A percentile compares a stretch with the other conserved stretches of the same genome.
Evolutionary conservation across 176 grass and related monocot genomes (phyloP).

Genomic region (Cocos nucifera): DNA sequence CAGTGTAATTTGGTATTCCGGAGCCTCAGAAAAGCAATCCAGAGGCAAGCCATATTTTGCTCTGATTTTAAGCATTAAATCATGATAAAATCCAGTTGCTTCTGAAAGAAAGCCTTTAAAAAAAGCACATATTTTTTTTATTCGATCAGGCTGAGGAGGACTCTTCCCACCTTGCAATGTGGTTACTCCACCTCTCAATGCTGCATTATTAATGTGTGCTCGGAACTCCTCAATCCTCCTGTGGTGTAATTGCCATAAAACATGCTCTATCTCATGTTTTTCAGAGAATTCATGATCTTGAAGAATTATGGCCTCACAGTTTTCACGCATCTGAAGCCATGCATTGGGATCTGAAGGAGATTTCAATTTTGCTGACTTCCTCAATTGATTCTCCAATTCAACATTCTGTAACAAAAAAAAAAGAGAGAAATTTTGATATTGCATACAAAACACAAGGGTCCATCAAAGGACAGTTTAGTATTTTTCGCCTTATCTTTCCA

Average conservation of each 20-base stretch:
- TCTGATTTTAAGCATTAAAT: slow-evolving; percentile 78
- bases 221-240: slow-evolving; percentile 95
- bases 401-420: slow-evolving; percentile 35
- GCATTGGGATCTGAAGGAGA: slow-evolving; percentile 67
- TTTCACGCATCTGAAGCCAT: slow-evolving; percentile 96
- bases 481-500: too few species aligned
- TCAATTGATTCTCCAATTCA: slow-evolving; percentile 54
- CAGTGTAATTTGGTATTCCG: slow-evolving; percentile 27
- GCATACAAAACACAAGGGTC: too few species aligned
- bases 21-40: slow-evolving; percentile 42
- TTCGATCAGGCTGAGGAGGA: slow-evolving; percentile 37
- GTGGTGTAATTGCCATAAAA: slow-evolving; percentile 90
- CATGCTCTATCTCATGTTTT: slow-evolving; percentile 67
- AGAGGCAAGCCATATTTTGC: slow-evolving; percentile 73
- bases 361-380: slow-evolving; percentile 70
- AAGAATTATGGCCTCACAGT: slow-evolving; percentile 83
- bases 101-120: slow-evolving; percentile 84
- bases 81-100: slow-evolving; percentile 88
- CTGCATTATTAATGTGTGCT: slow-evolving; percentile 46
- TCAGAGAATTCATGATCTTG: slow-evolving; percentile 74
- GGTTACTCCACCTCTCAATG: neutral
- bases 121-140: slow-evolving; percentile 54
- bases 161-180: slow-evolving; percentile 33
- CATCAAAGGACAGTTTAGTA: too few species aligned
- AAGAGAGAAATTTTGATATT: too few species aligned